Evolutionary conservation across 331 rosid genomes (phyloP).

Genomic region (Quercus phellos): DNA sequence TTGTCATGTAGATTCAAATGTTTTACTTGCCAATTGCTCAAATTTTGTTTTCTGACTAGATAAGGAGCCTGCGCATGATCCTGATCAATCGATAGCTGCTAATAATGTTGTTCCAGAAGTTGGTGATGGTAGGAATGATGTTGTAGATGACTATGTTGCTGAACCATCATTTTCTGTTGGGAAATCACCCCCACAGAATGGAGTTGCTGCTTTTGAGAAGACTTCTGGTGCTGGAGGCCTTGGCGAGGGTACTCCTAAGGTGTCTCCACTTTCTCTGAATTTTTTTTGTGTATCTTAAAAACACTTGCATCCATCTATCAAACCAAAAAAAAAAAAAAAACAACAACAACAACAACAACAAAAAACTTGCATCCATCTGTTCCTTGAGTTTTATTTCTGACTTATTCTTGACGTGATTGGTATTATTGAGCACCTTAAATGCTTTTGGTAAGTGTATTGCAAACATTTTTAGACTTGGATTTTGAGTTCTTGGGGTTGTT

Average conservation of each 20-base stretch:
- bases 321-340: background rate
- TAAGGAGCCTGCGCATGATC: constrained; percentile 30
- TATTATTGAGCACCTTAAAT: background rate
- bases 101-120: constrained; percentile 34
- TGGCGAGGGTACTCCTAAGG: constrained; percentile 96
- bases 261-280: constrained; percentile 6
- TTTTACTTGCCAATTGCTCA: constrained; percentile 2
- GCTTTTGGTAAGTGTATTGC: background rate
- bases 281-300: background rate
- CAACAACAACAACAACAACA: background rate
- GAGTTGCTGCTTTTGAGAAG: constrained; percentile 34
- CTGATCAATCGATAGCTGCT: constrained; percentile 24
- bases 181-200: constrained; percentile 63
- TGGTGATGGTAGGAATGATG: constrained; percentile 34
- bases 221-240: constrained; percentile 49
- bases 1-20: background rate
- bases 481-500: background rate
- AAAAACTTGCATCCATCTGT: background rate
- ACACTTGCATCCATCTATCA: background rate
- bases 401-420: background rate
- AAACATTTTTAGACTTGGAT: background rate
- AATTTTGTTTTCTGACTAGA: constrained; percentile 18
- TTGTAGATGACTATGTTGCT: constrained; percentile 29
- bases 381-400: background rate
- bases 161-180: constrained; percentile 59